Evolutionary conservation across 495 filamentous ascomycete genomes (phyloP), one percentile per base, ranked within the genome.

Genomic region (Hypoxylon perforatum): DNA sequence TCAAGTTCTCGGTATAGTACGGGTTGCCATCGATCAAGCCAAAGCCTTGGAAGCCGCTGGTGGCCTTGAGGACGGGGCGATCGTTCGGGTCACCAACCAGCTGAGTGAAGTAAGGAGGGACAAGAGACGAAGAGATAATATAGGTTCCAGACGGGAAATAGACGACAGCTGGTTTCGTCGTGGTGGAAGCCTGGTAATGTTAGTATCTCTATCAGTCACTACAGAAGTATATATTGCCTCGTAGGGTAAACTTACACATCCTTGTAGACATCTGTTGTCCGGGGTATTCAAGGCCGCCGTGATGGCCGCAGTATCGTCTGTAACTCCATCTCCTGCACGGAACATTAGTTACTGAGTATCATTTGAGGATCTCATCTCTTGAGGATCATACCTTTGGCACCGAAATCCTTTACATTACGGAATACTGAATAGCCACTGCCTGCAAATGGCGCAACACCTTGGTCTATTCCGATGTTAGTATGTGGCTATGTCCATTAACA

Each of bases 241-340:
- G 57, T 12, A 1, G 35, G 6, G 28, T 46, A 49, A n/a, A 78
- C 80, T 75, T 75, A 81, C 80, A 70, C 80, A 86, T n/a, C 88
- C 90, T 62, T 88, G 82, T 39, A 88, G 91, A 71, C 93, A 97
- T 12, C 93, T 92, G 61, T 85, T 85, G 17, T 92, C 90, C 17
- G 87, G 86, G 18, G 87, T 85, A 18, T 86, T 84, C 67, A 96
- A 91, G 18, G 94, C 94, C 46, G 81, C 75, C 68, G 96, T 95
- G 78, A 97, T 96, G 0, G 93, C 92, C 35, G 74, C 87, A 2
- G 92, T 94, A 73, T 97, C 93, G 71, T 97, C 92, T 1, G 91
- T 92, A 22, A 70, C 61, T 21, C 80, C 80, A 64, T 81, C 81
- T 56, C 79, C 76, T 78, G 45, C 47, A 18, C n/a, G 36, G 22